A percentile compares a stretch with the other conserved stretches of the same genome.
Evolutionary conservation across 305 asterid species (phyloP).

Genomic region (Vinca major): DNA sequence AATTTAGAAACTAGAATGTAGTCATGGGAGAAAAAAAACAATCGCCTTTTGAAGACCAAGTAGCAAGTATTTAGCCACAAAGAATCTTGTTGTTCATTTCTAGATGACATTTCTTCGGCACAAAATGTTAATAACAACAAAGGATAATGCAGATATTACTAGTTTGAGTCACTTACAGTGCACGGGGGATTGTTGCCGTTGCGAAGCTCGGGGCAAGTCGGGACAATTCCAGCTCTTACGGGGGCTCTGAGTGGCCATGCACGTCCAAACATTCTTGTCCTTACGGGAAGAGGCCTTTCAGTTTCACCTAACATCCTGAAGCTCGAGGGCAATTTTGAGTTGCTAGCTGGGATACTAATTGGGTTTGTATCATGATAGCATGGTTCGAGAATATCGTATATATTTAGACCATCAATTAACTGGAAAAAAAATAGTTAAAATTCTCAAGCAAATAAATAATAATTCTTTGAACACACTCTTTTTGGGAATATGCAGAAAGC

Average conservation of each 20-base stretch:
- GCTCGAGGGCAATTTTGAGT: slow-evolving; percentile 53
- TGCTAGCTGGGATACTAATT: slow-evolving; percentile 23
- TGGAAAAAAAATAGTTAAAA: slow-evolving; percentile 26
- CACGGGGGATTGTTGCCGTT: slow-evolving; percentile 42
- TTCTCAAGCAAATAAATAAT: slow-evolving; percentile 1
- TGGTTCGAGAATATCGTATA: slow-evolving; percentile 86
- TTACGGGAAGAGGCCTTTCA: slow-evolving; percentile 62
- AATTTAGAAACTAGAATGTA: not conserved
- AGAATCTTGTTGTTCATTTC: not conserved
- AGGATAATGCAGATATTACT: not conserved
- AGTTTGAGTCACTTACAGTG: slow-evolving; percentile 44
- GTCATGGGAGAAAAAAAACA: not conserved
- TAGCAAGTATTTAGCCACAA: not conserved
- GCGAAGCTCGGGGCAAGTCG: slow-evolving; percentile 74
- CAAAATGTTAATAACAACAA: not conserved
- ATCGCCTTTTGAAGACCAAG: too few relatives aligned
- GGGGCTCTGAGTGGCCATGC: slow-evolving; percentile 97
- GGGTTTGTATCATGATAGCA: slow-evolving; percentile 55
- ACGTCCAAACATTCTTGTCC: slow-evolving; percentile 87
- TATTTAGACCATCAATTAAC: slow-evolving; percentile 48
- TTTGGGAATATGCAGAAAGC: slow-evolving; percentile 6
- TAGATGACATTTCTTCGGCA: not conserved
- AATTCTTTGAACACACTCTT: not conserved
- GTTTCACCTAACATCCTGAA: slow-evolving; percentile 90
- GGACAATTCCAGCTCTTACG: slow-evolving; percentile 70